Conservation (phyloP, 306 rosid genomes). For the Acacia melanoxylon region DNA sequence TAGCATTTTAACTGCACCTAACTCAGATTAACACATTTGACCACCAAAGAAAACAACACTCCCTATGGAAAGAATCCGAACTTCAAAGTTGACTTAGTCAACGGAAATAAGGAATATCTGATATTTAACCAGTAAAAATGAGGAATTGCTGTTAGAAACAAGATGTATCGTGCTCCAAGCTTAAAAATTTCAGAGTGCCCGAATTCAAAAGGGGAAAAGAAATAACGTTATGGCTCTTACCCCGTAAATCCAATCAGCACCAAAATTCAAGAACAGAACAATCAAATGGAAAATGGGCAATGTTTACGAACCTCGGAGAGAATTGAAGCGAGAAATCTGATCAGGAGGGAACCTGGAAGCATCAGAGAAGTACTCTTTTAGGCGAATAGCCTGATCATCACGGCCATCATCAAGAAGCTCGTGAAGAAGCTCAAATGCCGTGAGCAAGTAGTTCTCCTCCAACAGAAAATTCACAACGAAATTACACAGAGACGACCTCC, state of each 20-base stretch:
- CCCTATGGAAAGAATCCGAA: background rate
- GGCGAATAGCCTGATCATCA: conserved; percentile 89
- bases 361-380: conserved; percentile 78
- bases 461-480: conserved; percentile 95
- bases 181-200: background rate
- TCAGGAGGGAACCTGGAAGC: conserved; percentile 78
- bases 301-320: conserved; percentile 62
- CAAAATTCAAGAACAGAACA: background rate
- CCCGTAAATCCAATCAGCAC: background rate
- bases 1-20: background rate
- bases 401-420: conserved; percentile 97
- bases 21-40: background rate
- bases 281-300: background rate
- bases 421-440: conserved; percentile 98
- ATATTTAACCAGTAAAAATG: background rate
- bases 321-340: conserved; percentile 83
- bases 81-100: conserved; percentile 1
- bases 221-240: background rate
- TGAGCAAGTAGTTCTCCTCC: conserved; percentile 85
- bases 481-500: conserved; percentile 95
- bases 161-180: background rate
- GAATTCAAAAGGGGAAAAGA: background rate
- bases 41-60: background rate
- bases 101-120: background rate
- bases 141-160: background rate